Base-by-base conservation (phyloP, 2,329 filamentous ascomycete genomes). In the Diplodia sapinea region DNA sequence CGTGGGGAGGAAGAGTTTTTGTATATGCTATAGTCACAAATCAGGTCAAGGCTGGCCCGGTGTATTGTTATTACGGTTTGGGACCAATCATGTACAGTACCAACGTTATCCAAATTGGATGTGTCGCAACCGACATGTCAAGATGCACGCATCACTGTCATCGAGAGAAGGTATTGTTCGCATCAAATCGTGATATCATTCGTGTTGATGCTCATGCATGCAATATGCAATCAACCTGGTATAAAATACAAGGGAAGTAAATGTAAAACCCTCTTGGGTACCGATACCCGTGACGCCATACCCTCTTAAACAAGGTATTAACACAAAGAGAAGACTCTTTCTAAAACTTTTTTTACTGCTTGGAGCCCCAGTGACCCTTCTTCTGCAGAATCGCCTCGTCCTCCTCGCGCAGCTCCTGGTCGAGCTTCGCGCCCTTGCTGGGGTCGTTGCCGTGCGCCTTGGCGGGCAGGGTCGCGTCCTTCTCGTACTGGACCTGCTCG, bases 391-490 rank as follows among this genome's bases (percentile, higher is more conserved):
- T 79, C 71, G 84, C 86, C 74, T 91, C 86, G 68, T 93, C 91
- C 73, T 93, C 90, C 4, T 86, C 85, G 74, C 86, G 82, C 56
- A 93, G 72, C 78, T 91, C 76, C 68, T 90, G 86, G 77, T 93
- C 91, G 68, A 92, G 84, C 83, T 90, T 86, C 29, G 90, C 91
- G 20, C 91, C 90, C 74, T 83, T 87, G 23, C 87, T 90, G 1
- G 90, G 91, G 80, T 92, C 84, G 76, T 93, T 93, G 69, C 90
- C 90, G 75, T 93, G 90, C 70, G 83, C 75, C 72, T 80, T 85
- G 66, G 90, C 90, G 87, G 80, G 80, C 52, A 81, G 71, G 3
- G 78, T 91, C 3, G 89, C 84, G 72, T 92, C 89, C 73, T 86
- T 79, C 80, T 90, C 85, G 65, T 70, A 72, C 73, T 76, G 73